Evolutionary conservation across 1,139 yeast genomes (phyloP).

Genomic region (Kurtzmaniella quercitrusa): DNA sequence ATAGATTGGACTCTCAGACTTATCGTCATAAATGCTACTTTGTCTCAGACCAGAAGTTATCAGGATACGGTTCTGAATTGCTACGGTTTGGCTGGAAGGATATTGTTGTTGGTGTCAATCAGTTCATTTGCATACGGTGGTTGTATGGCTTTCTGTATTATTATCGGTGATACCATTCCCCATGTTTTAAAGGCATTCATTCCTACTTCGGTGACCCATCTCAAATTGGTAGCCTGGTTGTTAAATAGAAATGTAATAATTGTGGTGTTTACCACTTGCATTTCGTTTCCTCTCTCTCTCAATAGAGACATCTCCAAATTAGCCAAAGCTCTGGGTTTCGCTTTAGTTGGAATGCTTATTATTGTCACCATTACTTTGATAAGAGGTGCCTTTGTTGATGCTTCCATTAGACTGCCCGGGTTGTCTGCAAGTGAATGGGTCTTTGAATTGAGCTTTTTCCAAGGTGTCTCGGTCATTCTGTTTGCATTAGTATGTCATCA

Average conservation of each 20-base stretch:
- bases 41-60: slow-evolving; percentile 72
- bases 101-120: slow-evolving; percentile 67
- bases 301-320: slow-evolving; percentile 78
- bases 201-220: slow-evolving; percentile 42
- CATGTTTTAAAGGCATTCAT: slow-evolving; percentile 74
- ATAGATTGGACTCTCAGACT: slow-evolving; percentile 85
- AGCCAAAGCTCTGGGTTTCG: slow-evolving; percentile 86
- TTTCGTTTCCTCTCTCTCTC: slow-evolving; percentile 80
- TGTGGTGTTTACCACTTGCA: slow-evolving; percentile 59
- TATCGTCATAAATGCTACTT: slow-evolving; percentile 77
- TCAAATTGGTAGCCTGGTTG: slow-evolving; percentile 44
- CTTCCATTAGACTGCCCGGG: slow-evolving; percentile 38
- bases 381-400: slow-evolving; percentile 63
- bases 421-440: slow-evolving; percentile 48
- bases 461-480: slow-evolving; percentile 87
- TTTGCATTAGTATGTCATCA: slow-evolving; percentile 95
- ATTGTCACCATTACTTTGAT: slow-evolving; percentile 71
- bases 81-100: slow-evolving; percentile 70
- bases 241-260: slow-evolving; percentile 68
- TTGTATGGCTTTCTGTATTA: slow-evolving; percentile 88
- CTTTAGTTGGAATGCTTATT: slow-evolving; percentile 75
- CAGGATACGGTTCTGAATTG: slow-evolving; percentile 84
- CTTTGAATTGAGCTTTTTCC: slow-evolving; percentile 65
- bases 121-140: slow-evolving; percentile 94
- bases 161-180: slow-evolving; percentile 92